Evolutionary conservation across 192 early-diverging fungal species (phyloP).

Genomic region (Pilaira anomala): DNA sequence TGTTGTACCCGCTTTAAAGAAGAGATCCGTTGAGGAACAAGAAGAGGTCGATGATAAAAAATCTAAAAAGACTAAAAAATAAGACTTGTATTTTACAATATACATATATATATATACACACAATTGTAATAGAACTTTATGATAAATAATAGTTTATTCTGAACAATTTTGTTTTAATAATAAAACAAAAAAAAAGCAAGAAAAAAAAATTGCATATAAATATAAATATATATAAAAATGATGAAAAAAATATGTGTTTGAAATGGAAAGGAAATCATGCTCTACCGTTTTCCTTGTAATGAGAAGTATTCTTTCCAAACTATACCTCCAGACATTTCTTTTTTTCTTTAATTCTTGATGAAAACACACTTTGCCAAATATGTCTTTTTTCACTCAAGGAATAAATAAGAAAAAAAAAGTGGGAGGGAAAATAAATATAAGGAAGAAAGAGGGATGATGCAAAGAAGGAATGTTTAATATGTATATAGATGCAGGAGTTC

Average conservation of each 20-base stretch:
- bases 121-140: no score
- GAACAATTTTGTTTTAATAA: slow-evolving; percentile 11
- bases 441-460: slow-evolving; percentile 5
- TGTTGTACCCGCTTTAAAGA: slow-evolving; percentile 13
- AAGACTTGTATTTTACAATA: neutral
- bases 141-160: no score
- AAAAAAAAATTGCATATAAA: neutral
- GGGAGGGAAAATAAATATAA: neutral
- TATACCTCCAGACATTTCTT: neutral
- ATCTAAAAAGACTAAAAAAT: slow-evolving; percentile 9
- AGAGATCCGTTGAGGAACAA: slow-evolving; percentile 4
- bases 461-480: neutral
- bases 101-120: no score
- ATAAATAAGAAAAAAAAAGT: neutral
- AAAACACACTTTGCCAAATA: no score
- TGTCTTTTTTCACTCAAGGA: no score
- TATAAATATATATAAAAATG: neutral
- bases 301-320: neutral
- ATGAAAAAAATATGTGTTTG: slow-evolving; percentile 12
- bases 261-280: neutral
- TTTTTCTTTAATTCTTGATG: no score
- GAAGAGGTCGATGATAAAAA: neutral
- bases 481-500: slow-evolving; percentile 2
- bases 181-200: slow-evolving; percentile 2
- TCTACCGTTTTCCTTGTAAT: neutral